Evolutionary conservation across 768 basidiomycete genomes (phyloP).

Genomic region (Kwoniella sp.): DNA sequence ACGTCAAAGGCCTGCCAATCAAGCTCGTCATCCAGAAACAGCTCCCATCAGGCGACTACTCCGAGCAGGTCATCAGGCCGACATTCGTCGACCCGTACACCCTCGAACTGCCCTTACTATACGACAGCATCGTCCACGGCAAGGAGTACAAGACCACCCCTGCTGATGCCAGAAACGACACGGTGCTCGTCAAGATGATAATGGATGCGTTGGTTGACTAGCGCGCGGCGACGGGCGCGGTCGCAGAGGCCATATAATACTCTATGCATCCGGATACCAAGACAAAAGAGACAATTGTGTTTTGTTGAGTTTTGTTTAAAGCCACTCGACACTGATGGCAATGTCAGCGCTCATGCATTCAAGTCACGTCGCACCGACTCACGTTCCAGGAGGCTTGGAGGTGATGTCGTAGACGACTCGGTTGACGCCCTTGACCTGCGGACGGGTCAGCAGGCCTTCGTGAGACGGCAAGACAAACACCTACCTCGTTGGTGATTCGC

Average conservation of each 20-base stretch:
- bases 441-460: too few relatives aligned
- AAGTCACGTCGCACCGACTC: slow-evolving; percentile 20
- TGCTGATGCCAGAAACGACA: slow-evolving; percentile 38
- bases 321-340: slow-evolving; percentile 31
- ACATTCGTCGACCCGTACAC: slow-evolving; percentile 45
- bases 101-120: slow-evolving; percentile 31
- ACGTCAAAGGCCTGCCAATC: slow-evolving; percentile 46
- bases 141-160: slow-evolving; percentile 34
- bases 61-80: slow-evolving; percentile 33
- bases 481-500: slow-evolving; percentile 93
- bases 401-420: slow-evolving; percentile 89
- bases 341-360: not conserved
- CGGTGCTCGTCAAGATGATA: slow-evolving; percentile 36
- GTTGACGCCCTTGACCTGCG: slow-evolving; percentile 71
- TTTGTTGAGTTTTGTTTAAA: slow-evolving; percentile 16
- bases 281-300: not conserved
- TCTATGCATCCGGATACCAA: slow-evolving; percentile 15
- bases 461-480: not conserved
- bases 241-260: not conserved
- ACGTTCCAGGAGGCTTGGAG: slow-evolving; percentile 83
- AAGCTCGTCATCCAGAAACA: slow-evolving; percentile 24
- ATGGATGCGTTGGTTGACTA: slow-evolving; percentile 34
- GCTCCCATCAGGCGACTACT: slow-evolving; percentile 24
- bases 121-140: slow-evolving; percentile 26
- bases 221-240: not conserved